Evolutionary conservation across 805 yeast species (phyloP).

Genomic region (Candida berthetii): DNA sequence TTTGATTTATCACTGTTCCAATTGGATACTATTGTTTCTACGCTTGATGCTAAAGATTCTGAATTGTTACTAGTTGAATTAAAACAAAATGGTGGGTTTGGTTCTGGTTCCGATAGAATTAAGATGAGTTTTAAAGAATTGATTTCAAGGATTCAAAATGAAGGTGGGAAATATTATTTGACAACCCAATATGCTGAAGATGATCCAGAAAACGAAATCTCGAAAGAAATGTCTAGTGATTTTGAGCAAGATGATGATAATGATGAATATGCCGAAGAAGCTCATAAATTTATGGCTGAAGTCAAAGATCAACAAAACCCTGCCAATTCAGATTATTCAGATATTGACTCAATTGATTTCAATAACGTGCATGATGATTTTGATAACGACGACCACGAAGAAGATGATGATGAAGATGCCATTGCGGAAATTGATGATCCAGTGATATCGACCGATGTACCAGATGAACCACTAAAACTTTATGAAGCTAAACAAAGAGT

Average conservation of each 20-base stretch:
- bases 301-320: slow-evolving; percentile 7
- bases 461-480: slow-evolving; percentile 20
- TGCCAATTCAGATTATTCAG: slow-evolving; percentile 21
- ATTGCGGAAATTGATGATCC: slow-evolving; percentile 7
- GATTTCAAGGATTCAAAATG: slow-evolving; percentile 28
- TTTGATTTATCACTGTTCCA: slow-evolving; percentile 27
- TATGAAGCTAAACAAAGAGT: slow-evolving; percentile 36
- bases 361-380: slow-evolving; percentile 43
- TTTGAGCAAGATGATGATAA: slow-evolving; percentile 14
- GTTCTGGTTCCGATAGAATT: slow-evolving; percentile 51
- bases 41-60: slow-evolving; percentile 26
- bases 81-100: slow-evolving; percentile 57
- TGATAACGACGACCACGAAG: slow-evolving; percentile 23
- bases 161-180: slow-evolving; percentile 47
- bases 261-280: slow-evolving; percentile 15
- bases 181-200: slow-evolving; percentile 65
- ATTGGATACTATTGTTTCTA: slow-evolving; percentile 27
- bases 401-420: slow-evolving; percentile 13
- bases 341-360: slow-evolving; percentile 35
- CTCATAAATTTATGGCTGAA: slow-evolving; percentile 7
- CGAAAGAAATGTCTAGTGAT: slow-evolving; percentile 8
- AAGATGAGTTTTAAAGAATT: slow-evolving; percentile 46
- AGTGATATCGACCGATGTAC: slow-evolving; percentile 6
- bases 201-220: slow-evolving; percentile 23
- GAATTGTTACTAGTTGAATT: slow-evolving; percentile 48